Percentiles rank a stretch among this genome's conserved stretches.
These are phyloP conservation scores for Angophora floribunda DNA, from an alignment of 345 rosid genomes.

Conservation along the genomic window DNA sequence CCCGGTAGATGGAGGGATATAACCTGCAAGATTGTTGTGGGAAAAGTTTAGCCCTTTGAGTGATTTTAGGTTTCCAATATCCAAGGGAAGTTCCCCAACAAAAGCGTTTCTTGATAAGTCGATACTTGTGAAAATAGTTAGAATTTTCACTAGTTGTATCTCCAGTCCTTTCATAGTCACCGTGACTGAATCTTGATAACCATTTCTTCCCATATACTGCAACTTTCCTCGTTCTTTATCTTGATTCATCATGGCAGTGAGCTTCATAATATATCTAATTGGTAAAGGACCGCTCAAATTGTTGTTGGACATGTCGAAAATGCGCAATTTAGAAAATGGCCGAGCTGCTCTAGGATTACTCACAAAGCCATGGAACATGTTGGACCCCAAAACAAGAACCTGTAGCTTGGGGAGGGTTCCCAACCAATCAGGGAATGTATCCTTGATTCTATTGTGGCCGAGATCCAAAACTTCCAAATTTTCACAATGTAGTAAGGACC, in stretches of 20 bases:
- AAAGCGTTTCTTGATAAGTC: background rate
- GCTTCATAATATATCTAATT: background rate
- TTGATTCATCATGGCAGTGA: background rate
- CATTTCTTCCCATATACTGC: background rate
- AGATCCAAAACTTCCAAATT: background rate
- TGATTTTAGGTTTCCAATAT: background rate
- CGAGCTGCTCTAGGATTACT: background rate
- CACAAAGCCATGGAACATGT: background rate
- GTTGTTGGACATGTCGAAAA: background rate
- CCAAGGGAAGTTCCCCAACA: fast-evolving
- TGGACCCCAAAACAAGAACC: background rate
- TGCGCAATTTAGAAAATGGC: background rate
- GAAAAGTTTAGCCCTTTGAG: background rate
- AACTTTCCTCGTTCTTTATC: background rate
- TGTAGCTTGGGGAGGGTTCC: background rate
- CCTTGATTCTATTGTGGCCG: background rate
- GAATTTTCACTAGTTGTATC: background rate
- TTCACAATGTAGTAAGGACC: background rate
- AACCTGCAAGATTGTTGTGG: background rate
- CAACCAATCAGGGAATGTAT: background rate
- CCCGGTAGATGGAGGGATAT: fast-evolving
- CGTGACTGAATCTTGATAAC: background rate
- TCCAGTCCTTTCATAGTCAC: background rate
- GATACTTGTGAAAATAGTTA: background rate
- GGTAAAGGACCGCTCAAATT: background rate